Base-by-base conservation (phyloP, 352 stramenopile genomes). In the Pythium periplocum region DNA sequence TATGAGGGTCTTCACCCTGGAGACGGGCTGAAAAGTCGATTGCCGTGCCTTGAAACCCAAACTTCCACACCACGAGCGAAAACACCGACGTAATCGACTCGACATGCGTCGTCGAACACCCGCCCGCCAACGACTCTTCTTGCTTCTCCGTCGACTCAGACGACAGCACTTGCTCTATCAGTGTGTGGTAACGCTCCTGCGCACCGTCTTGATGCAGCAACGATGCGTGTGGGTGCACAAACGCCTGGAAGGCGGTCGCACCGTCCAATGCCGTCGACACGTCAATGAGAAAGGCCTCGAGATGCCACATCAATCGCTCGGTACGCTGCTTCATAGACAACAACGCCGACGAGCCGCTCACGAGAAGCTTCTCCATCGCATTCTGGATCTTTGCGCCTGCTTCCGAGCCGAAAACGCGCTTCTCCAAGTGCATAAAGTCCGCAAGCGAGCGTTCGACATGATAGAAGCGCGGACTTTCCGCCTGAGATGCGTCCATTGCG, bases 51-150 rank as follows among this genome's bases (percentile, higher is more conserved):
- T 70, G 53, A n/a, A 65, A 77, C 26, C 41, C 34, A 44, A 73
- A 84, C 47, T 71, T 73, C 73, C 70, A 80, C 26, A 79, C 45
- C 43, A 81, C 53, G 6, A 77, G 10, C 31, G 43, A 4, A 3
- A 6, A 12, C 35, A 47, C 45, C 10, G 33, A 26, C 30, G 8
- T 26, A 42, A 42, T 42, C 7, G 7, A 12, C 7, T 12, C 12
- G 38, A 8, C 7, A 8, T 42, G 38, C 38, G 38, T 12, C 38
- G 0, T 12, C 7, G 38, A 42, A 12, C 38, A 42, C 7, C 38
- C 38, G 12, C 38, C 38, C 38, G 12, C 12, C 7, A 42, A 12
- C 38, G 12, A 12, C 7, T 42, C 7, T 42, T 42, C 38, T 12
- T 42, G 7, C 38, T 42, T 8, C 38, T 42, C 38, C 38, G 1